Evolutionary conservation across 139 green algal species (phyloP).

Genomic region (Haematococcus sp.): DNA sequence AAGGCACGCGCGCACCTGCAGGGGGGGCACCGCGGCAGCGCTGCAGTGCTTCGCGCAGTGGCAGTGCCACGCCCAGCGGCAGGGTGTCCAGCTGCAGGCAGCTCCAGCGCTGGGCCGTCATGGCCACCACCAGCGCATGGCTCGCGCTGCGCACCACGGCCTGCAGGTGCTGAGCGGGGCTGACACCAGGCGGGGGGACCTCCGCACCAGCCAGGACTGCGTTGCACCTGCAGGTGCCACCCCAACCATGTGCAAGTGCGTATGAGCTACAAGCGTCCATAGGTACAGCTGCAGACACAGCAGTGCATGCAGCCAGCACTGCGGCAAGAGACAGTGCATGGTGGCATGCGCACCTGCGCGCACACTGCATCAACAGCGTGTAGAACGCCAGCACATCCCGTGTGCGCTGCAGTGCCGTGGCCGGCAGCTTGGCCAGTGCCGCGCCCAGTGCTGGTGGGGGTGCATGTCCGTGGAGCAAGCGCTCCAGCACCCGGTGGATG

Average conservation of each 20-base stretch:
- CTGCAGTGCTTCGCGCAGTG: slow-evolving; percentile 71
- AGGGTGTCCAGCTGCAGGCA: slow-evolving; percentile 63
- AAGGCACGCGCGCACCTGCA: no score
- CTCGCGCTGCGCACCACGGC: slow-evolving; percentile 16
- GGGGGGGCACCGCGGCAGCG: slow-evolving; percentile 62
- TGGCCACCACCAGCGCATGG: slow-evolving; percentile 23
- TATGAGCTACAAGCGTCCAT: no score
- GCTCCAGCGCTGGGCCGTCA: slow-evolving; percentile 55
- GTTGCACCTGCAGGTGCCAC: no score
- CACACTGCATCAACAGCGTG: slow-evolving; percentile 20
- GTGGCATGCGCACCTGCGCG: background rate
- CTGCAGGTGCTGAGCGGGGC: slow-evolving; percentile 12
- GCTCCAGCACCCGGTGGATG: slow-evolving; percentile 9
- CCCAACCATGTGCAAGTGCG: no score
- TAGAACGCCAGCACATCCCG: slow-evolving; percentile 26
- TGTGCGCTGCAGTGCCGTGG: slow-evolving; percentile 5
- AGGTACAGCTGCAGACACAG: no score
- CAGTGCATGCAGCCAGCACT: no score
- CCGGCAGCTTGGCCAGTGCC: background rate
- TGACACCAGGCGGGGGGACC: no score
- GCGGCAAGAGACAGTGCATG: background rate
- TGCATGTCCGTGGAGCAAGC: slow-evolving; percentile 14
- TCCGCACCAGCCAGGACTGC: no score
- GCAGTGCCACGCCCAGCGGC: slow-evolving; percentile 71
- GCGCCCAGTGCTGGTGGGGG: slow-evolving; percentile 8